Base-by-base conservation (phyloP, 495 filamentous ascomycete species). In the Lichenothelia convexa region DNA sequence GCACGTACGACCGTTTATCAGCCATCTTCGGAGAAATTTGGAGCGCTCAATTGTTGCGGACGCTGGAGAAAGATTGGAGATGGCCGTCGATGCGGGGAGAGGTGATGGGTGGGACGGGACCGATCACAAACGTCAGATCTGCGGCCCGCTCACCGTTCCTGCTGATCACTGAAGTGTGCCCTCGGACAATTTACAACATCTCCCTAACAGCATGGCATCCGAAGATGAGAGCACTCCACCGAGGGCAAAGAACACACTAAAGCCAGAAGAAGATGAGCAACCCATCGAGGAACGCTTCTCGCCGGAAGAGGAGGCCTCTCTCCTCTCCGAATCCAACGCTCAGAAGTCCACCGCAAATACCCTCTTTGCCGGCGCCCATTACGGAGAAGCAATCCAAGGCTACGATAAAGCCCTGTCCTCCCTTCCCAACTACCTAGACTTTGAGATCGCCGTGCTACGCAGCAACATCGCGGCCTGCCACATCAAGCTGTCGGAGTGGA, bases 381-480 rank as follows among this genome's bases (percentile, higher is more conserved):
- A 80, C 59, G 71, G 78, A 45, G 73, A 79, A 46, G 89, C 89
- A n/a, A 80, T 94, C 45, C 74, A 78, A 52, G 75, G 70, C 48
- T 97, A 97, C 60, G 79, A 85, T 47, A 70, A 80, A 40, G 89
- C 89, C 17, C 63, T 93, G 1, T 65, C 75, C 21, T 66, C 74
- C 15, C 89, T 80, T 41, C 89, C 89, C 2, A 78, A 70, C 44
- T 93, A 93, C 50, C 71, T 94, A 22, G 79, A 89, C 43, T 89
- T 80, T 60, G 84, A 93, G 49, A 62, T 87, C 46, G 84, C 89
- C 16, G 80, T 93, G 8, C 64, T 94, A 9, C 74, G 72, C 21
- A 78, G 74, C 56, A 95, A 95, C 59, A 72, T 93, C 40, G 67
- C 87, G 3, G 89, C 84, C n/a, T 92, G 82, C 49, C 75, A 93